Conservation (phyloP, 345 rosid genomes). For the Citrus glauca region DNA sequence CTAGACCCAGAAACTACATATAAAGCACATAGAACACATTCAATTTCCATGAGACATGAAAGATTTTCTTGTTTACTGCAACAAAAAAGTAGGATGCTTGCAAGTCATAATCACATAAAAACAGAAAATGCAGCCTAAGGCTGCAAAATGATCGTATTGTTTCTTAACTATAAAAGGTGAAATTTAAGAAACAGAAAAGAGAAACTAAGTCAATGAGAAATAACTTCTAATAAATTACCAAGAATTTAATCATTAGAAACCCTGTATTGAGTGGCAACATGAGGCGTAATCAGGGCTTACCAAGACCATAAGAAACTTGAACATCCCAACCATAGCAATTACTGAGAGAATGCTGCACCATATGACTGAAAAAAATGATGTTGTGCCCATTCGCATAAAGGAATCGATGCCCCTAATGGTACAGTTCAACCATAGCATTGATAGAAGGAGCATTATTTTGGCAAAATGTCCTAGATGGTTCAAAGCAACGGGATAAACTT, state of each 20-base stretch:
- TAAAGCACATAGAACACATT: neutral
- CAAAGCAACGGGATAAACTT: conserved; percentile 54
- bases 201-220: neutral
- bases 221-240: conserved; percentile 7
- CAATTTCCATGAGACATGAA: neutral
- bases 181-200: neutral
- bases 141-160: neutral
- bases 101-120: neutral
- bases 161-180: neutral
- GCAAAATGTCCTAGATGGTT: conserved; percentile 66
- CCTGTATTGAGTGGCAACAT: neutral
- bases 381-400: conserved; percentile 79
- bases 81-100: neutral
- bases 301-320: conserved; percentile 62
- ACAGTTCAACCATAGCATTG: conserved; percentile 87
- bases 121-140: neutral
- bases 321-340: conserved; percentile 71
- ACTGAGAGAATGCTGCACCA: conserved; percentile 90
- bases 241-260: neutral
- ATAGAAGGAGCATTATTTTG: conserved; percentile 63
- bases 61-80: neutral
- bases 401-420: conserved; percentile 83
- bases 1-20: neutral
- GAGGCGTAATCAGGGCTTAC: conserved; percentile 43
- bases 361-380: conserved; percentile 73